Conservation (phyloP, 805 yeast species). For the Cyberlindnera mrakii region DNA sequence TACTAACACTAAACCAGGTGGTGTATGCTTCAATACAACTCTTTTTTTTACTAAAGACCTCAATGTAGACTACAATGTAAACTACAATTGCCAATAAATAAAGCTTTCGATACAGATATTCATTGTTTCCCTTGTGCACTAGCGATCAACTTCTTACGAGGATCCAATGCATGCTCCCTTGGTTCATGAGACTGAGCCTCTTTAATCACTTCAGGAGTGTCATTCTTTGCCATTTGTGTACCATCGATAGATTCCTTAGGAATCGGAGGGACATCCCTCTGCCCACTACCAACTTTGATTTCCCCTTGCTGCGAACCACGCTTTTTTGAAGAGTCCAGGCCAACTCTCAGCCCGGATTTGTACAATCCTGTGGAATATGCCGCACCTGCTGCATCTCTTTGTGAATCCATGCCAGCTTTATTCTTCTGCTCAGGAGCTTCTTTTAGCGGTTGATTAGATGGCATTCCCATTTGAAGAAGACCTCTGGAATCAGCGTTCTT, state of each 20-base stretch:
- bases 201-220: too few species aligned
- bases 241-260: background rate
- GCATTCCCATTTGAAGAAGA: too few species aligned
- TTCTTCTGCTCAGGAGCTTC: slow-evolving; percentile 5
- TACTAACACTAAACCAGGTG: too few species aligned
- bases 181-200: background rate
- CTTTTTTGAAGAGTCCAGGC: background rate
- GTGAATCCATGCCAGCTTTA: slow-evolving; percentile 3
- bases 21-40: too few species aligned
- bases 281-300: too few species aligned
- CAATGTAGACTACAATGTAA: too few species aligned
- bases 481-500: too few species aligned
- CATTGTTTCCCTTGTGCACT: slow-evolving; percentile 2
- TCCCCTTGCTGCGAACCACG: too few species aligned
- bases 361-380: slow-evolving; percentile 3
- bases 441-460: background rate
- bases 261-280: background rate
- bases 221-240: too few species aligned
- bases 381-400: slow-evolving; percentile 6
- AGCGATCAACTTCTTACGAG: slow-evolving; percentile 6
- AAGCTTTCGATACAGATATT: too few species aligned
- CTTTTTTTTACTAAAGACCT: too few species aligned
- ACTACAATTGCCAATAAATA: too few species aligned
- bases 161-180: slow-evolving; percentile 4
- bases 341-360: slow-evolving; percentile 3